Evolutionary conservation across 2,329 filamentous ascomycete species (phyloP), one percentile per base, ranked within the genome.

Genomic region (Eutypella sp.): DNA sequence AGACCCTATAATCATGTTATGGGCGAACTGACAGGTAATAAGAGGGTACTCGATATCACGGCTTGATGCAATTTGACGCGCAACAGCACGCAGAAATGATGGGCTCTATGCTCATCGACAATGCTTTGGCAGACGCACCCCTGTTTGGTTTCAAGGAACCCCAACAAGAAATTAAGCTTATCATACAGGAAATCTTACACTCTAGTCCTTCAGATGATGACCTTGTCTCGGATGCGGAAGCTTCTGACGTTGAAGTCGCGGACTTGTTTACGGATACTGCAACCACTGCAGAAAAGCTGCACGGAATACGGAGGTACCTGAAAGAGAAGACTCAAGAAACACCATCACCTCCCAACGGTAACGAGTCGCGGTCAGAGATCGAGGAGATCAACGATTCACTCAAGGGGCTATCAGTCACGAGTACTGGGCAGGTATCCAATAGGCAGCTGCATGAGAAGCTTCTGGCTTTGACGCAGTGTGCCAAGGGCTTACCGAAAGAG

Each of bases 51-150:
- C 67, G 70, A 2, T 82, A 83, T 50, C 73, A 78, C 42, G 69
- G 70, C 40, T 60, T 81, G 20, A 79, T 84, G 71, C 69, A 74
- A 18, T 81, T 85, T 40, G 79, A 84, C 49, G 64, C 70, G n/a
- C 57, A 65, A 0, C 76, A 82, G 41, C 69, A 73, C 5, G 64
- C 71, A 6, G 70, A 74, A 18, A 74, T 81, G 47, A 65, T 82
- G 22, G 78, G 74, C 0, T 75, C 80, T 1, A 59, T 82, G 2
- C 67, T 79, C 34, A 69, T 76, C 3, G 75, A 81, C 47, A 68
- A 76, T 45, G 72, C 71, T 1, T 65, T 82, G 23, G 70, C 73
- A 4, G 69, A 80, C 23, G 67, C 78, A 10, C 72, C 79, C 2
- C 64, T 84, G 2, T 85, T 84, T 56, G 80, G 80, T 2, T n/a